Evolutionary conservation across 441 rosid genomes (phyloP).

Genomic region (Hypseocharis bilobata): DNA sequence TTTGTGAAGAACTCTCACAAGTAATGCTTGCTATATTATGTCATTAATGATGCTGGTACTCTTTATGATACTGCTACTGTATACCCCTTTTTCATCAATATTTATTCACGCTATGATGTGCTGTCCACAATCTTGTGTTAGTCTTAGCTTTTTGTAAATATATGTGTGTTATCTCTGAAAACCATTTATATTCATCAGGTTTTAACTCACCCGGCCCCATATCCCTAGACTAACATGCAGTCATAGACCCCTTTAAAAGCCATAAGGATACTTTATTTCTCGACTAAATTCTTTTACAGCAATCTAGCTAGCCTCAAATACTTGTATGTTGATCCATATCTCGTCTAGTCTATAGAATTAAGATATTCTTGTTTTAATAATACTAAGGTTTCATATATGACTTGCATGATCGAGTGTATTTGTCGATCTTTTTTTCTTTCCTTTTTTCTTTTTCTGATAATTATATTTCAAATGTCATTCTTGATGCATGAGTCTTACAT

Average conservation of each 20-base stretch:
- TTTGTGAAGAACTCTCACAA: conserved; percentile 98
- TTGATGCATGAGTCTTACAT: too few species aligned
- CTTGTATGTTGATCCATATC: too few species aligned
- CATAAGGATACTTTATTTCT: neutral
- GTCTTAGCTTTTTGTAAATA: neutral
- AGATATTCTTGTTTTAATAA: too few species aligned
- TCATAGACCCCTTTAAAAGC: neutral
- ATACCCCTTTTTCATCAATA: neutral
- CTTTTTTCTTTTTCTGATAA: too few species aligned
- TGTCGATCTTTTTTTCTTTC: too few species aligned
- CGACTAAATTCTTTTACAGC: neutral
- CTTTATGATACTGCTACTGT: neutral
- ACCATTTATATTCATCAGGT: neutral
- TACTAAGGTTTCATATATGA: neutral
- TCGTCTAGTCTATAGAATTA: too few species aligned
- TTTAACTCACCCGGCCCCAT: neutral
- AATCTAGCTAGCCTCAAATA: neutral
- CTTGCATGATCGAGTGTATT: too few species aligned
- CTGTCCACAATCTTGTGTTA: neutral
- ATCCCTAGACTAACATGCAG: neutral
- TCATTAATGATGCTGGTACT: neutral
- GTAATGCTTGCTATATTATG: conserved; percentile 33
- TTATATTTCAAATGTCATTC: too few species aligned
- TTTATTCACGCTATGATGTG: neutral
- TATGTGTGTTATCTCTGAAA: neutral